phyloP scores from a whole-genome alignment of 2,329 filamentous ascomycete species.

The Lecanoromycetidae sp. region DNA sequence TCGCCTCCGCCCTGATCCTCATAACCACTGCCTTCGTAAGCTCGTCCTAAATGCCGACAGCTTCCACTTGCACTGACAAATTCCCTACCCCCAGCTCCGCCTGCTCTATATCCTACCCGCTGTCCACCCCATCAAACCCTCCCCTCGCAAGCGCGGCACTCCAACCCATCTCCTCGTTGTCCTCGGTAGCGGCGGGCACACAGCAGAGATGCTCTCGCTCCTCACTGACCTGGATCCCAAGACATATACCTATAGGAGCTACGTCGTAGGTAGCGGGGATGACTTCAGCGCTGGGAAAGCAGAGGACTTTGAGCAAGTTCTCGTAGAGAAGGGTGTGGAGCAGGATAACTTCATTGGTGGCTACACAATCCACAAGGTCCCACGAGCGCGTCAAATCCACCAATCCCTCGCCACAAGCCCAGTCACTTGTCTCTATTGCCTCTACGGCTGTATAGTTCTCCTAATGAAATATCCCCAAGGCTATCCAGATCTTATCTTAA shows the following conservation, averaged over 20 bases:
- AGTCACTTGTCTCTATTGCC: conserved; percentile 51
- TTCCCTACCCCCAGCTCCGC: conserved; percentile 15
- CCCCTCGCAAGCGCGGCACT: conserved; percentile 19
- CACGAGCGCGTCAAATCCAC: conserved; percentile 68
- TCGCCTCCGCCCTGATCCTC: conserved; percentile 6
- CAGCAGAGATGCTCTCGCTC: conserved; percentile 85
- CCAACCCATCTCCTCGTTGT: conserved; percentile 61
- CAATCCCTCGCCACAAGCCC: conserved; percentile 67
- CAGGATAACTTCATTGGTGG: background rate
- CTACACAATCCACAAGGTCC: conserved; percentile 56
- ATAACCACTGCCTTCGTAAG: conserved; percentile 12
- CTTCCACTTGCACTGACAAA: background rate
- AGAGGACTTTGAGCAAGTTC: conserved; percentile 47
- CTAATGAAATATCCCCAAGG: conserved; percentile 29
- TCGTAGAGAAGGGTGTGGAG: conserved; percentile 14
- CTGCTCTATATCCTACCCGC: conserved; percentile 19
- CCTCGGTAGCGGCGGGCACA: conserved; percentile 87
- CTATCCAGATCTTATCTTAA: conserved; percentile 65
- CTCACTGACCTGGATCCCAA: conserved; percentile 47
- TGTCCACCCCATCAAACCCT: conserved; percentile 17
- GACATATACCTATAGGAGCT: conserved; percentile 58
- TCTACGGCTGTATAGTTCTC: conserved; percentile 49
- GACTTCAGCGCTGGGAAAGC: conserved; percentile 54
- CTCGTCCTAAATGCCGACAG: background rate
- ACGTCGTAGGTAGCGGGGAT: conserved; percentile 69